Conservation (phyloP, 192 early-diverging fungal genomes). For the Gryganskiella cystojenkinii region DNA sequence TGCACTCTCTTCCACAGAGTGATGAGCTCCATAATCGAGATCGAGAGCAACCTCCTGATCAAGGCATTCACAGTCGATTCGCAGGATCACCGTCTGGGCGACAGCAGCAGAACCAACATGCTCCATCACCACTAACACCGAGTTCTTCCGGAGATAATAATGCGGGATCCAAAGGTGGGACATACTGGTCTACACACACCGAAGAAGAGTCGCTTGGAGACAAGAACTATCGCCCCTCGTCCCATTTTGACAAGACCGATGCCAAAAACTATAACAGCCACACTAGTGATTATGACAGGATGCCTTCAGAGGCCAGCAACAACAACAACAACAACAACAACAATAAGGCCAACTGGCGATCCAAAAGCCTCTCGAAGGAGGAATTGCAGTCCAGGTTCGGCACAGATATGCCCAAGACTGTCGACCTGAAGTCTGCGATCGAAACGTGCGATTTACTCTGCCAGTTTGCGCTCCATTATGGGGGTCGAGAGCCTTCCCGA, state of each 20-base stretch:
- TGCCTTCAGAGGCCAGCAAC: neutral
- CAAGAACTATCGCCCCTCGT: no score
- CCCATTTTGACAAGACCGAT: no score
- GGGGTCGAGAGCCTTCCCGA: neutral
- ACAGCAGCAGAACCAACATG: no score
- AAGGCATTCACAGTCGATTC: no score
- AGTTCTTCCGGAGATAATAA: no score
- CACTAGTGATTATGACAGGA: neutral
- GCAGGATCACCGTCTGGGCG: no score
- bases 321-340: neutral
- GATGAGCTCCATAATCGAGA: no score
- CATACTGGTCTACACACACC: no score
- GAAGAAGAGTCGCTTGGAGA: neutral
- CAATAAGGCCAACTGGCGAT: neutral
- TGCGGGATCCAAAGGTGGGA: no score
- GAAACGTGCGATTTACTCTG: constrained; percentile 37
- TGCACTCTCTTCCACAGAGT: no score
- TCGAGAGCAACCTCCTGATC: no score
- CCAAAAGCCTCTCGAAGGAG: constrained; percentile 4
- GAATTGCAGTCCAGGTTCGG: constrained; percentile 30
- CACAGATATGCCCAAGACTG: constrained; percentile 40
- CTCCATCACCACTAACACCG: no score
- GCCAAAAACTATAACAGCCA: neutral
- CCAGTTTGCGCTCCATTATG: constrained; percentile 32
- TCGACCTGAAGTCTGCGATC: constrained; percentile 40